Percentiles rank a stretch among this genome's conserved stretches.
Evolutionary conservation across 2,329 filamentous ascomycete genomes (phyloP).

Genomic region (Aspergillus floridensis): DNA sequence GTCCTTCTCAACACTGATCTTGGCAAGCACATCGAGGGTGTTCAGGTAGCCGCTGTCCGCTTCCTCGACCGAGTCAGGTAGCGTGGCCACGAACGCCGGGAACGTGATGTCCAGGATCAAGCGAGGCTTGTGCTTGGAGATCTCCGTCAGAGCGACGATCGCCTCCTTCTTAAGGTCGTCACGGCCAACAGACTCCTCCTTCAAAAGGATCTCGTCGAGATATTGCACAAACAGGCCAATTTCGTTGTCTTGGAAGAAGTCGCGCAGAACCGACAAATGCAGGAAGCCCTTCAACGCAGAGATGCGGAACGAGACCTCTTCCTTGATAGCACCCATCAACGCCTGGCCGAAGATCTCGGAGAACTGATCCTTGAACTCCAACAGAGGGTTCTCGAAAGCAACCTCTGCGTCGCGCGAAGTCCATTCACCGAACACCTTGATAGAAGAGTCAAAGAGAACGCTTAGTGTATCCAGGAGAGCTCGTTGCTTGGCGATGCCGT

Average conservation of each 20-base stretch:
- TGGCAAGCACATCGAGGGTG: constrained; percentile 62
- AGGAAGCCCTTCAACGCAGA: constrained; percentile 50
- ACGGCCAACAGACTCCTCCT: constrained; percentile 56
- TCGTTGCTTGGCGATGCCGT: constrained; percentile 61
- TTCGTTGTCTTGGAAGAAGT: constrained; percentile 52
- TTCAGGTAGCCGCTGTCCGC: constrained; percentile 49
- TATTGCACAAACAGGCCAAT: constrained; percentile 56
- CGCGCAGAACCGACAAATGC: constrained; percentile 45
- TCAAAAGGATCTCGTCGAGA: constrained; percentile 60
- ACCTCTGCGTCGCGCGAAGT: constrained; percentile 40
- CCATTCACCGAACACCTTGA: constrained; percentile 58
- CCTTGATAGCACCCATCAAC: constrained; percentile 52
- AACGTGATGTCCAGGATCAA: constrained; percentile 64
- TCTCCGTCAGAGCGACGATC: constrained; percentile 57
- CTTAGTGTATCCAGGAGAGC: constrained; percentile 62
- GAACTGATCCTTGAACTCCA: constrained; percentile 51
- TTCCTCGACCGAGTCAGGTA: constrained; percentile 58
- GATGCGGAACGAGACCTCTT: constrained; percentile 51
- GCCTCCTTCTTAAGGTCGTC: constrained; percentile 59
- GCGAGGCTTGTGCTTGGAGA: constrained; percentile 61
- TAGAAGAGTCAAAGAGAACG: constrained; percentile 57
- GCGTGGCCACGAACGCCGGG: constrained; percentile 62
- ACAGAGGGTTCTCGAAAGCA: constrained; percentile 42
- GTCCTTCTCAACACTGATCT: constrained; percentile 60
- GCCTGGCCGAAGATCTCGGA: constrained; percentile 56